These are phyloP conservation scores for Torulaspora pretoriensis DNA, from an alignment of 1,139 yeast species.

Conservation along the genomic window DNA sequence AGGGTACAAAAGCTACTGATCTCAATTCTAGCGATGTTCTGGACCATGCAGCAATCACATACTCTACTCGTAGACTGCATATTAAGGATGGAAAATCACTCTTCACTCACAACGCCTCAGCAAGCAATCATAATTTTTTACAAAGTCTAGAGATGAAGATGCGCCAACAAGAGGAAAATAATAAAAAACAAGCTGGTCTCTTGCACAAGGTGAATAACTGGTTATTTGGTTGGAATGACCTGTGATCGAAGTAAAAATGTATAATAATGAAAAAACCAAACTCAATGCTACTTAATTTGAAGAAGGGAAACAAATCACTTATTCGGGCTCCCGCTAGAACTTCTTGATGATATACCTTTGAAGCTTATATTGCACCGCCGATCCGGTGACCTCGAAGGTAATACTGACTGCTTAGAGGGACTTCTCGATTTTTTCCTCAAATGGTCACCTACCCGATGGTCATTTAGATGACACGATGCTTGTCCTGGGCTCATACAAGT, in stretches of 20 bases:
- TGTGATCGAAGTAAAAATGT: slow-evolving; percentile 29
- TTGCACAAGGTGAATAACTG: slow-evolving; percentile 38
- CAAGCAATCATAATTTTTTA: slow-evolving; percentile 36
- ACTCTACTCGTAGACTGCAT: slow-evolving; percentile 24
- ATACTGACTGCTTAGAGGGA: slow-evolving; percentile 8
- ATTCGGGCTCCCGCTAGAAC: slow-evolving; percentile 7
- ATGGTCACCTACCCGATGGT: slow-evolving; percentile 1
- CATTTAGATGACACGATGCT: slow-evolving; percentile 1
- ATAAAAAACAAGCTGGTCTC: slow-evolving; percentile 24
- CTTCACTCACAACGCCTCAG: slow-evolving; percentile 31
- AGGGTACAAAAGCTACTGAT: slow-evolving; percentile 2
- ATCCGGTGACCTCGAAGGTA: not conserved
- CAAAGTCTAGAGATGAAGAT: slow-evolving; percentile 35
- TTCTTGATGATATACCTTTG: slow-evolving; percentile 3
- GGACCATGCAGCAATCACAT: slow-evolving; percentile 11
- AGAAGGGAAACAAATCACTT: not conserved
- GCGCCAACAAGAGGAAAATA: slow-evolving; percentile 30
- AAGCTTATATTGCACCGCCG: not conserved
- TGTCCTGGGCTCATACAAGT: slow-evolving; percentile 8
- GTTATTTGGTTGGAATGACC: slow-evolving; percentile 56
- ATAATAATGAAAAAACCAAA: not conserved
- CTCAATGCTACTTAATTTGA: too few relatives aligned
- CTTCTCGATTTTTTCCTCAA: slow-evolving; percentile 11
- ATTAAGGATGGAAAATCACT: slow-evolving; percentile 33
- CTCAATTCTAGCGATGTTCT: slow-evolving; percentile 4